A percentile compares a stretch with the other conserved stretches of the same genome.
Evolutionary conservation across 139 green algal species (phyloP).

Genomic region (Astrephomene gubernaculifera): DNA sequence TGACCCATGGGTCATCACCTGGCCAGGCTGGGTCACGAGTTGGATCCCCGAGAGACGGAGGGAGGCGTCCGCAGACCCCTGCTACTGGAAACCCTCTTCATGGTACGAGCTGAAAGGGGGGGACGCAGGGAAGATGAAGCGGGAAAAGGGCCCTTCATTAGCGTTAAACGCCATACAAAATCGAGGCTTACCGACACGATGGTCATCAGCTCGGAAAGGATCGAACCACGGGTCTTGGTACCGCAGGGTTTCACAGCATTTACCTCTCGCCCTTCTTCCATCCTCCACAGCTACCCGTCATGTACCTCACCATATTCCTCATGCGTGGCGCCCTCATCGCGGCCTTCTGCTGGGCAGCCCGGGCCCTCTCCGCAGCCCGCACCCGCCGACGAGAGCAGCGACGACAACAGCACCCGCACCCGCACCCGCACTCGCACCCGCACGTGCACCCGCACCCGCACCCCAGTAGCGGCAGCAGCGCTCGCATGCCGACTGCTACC

Average conservation of each 20-base stretch:
- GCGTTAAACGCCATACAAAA: too few relatives aligned
- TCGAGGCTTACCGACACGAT: too few relatives aligned
- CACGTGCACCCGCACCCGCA: too few relatives aligned
- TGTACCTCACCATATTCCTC: slow-evolving; percentile 71
- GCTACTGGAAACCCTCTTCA: slow-evolving; percentile 12
- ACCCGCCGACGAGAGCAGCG: not conserved
- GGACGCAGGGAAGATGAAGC: not conserved
- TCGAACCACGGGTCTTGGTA: too few relatives aligned
- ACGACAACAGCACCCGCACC: too few relatives aligned
- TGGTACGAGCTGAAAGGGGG: not conserved
- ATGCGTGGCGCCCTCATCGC: slow-evolving; percentile 62
- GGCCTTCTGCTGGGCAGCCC: slow-evolving; percentile 41
- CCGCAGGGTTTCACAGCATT: too few relatives aligned
- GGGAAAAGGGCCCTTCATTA: too few relatives aligned
- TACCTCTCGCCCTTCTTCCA: too few relatives aligned
- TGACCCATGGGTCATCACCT: too few relatives aligned
- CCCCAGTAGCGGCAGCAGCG: too few relatives aligned
- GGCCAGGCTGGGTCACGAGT: slow-evolving; percentile 9
- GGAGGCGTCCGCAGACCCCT: not conserved
- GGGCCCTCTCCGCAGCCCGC: not conserved
- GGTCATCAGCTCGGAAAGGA: too few relatives aligned
- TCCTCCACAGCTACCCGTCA: slow-evolving; percentile 62
- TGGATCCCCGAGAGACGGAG: slow-evolving; percentile 10
- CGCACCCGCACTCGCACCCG: too few relatives aligned
- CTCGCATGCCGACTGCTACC: not conserved